Evolutionary conservation across 2,329 filamentous ascomycete genomes (phyloP), one percentile per base, ranked within the genome.

Genomic region (Stagonosporopsis rhizophila): DNA sequence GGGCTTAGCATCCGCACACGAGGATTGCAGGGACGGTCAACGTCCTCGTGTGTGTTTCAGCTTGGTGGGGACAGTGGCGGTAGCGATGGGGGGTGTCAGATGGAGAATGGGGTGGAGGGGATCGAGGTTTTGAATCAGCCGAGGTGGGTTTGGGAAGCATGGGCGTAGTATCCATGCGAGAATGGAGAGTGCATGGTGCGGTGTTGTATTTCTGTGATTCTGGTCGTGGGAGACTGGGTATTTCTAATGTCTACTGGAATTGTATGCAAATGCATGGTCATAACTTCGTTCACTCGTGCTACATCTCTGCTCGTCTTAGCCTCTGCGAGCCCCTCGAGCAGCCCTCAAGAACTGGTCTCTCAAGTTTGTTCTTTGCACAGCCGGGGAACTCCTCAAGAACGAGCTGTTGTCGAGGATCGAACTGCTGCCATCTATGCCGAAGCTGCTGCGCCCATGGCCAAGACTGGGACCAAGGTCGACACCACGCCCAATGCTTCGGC

Each of bases 381-480:
- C 55, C 11, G 73, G 73, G 14, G 70, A 73, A 44, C 73, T 75
- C 19, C 70, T 58, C 27, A 76, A 37, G 32, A 75, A 75, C 2
- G 73, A 76, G 48, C 73, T 76, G 1, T 71, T 70, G 17, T 75
- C 73, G n/a, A 76, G 37, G 8, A 75, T 62, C 15, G 72, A 75
- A 38, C 73, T 75, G 44, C 71, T 74, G 2, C 70, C 72, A 35
- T 76, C 73, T 30, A 73, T 60, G 1, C 66, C 70, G 39, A 74
- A 62, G 55, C 70, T 74, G 32, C 65, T 69, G 32, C 73, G 61
- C 14, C 64, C 66, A 25, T 67, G 59, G 0, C 66, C 66, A 22
- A 69, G 40, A 58, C 64, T 63, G 11, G 60, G 59, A 14, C 65
- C 63, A 11, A 69, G 40, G 52, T 64, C 66, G 7, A 69, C 41